Evolutionary conservation across 345 rosid genomes (phyloP).

Genomic region (Chamaenerion angustifolium): DNA sequence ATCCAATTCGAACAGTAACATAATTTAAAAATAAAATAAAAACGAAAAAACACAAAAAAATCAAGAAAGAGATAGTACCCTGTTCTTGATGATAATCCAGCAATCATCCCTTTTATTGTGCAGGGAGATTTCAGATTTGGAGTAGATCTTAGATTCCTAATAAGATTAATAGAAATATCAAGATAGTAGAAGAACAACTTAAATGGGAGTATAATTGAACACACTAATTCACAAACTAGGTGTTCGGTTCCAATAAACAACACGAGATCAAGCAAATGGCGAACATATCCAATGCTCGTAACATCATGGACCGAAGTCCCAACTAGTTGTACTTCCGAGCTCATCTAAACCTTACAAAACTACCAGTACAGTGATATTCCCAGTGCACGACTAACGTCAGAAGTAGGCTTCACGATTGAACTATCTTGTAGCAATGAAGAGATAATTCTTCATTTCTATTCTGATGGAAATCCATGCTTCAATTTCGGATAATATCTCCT

Average conservation of each 20-base stretch:
- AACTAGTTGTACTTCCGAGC: no score
- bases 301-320: no score
- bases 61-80: slow-evolving; percentile 20
- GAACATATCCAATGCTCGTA: no score
- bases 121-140: slow-evolving; percentile 38
- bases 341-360: no score
- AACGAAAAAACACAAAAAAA: no score
- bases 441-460: no score
- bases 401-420: no score
- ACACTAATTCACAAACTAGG: not conserved
- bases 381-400: no score
- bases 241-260: not conserved
- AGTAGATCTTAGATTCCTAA: slow-evolving; percentile 26
- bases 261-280: not conserved
- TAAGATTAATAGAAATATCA: not conserved
- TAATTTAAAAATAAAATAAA: not conserved
- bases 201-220: not conserved
- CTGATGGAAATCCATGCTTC: no score
- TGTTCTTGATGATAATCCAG: slow-evolving; percentile 78
- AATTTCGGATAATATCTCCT: no score
- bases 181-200: not conserved
- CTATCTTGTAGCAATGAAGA: no score
- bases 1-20: not conserved
- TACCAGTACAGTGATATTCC: no score
- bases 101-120: slow-evolving; percentile 80